Conservation (phyloP, 2,329 filamentous ascomycete genomes). For the Phoma sp. region DNA sequence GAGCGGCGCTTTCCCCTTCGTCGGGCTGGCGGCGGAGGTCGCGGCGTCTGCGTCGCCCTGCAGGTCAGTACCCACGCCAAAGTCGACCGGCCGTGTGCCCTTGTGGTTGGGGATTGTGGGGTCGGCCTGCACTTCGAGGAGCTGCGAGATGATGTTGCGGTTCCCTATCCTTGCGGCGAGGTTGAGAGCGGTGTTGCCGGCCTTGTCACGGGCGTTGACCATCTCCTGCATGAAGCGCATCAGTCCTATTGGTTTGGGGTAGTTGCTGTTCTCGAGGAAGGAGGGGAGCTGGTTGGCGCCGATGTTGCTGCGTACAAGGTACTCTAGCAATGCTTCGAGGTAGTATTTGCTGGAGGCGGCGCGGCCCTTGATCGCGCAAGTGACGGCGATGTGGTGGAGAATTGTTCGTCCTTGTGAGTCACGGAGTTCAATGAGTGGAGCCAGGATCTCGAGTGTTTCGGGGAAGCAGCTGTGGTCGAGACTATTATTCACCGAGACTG, state of each 20-base stretch:
- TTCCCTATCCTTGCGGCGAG: slow-evolving; percentile 93
- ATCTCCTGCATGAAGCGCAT: slow-evolving; percentile 96
- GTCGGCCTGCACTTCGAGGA: slow-evolving; percentile 93
- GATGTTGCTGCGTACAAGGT: slow-evolving; percentile 78
- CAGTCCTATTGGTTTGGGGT: slow-evolving; percentile 75
- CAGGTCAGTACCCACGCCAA: slow-evolving; percentile 80
- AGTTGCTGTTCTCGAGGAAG: slow-evolving; percentile 59
- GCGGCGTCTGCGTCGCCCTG: slow-evolving; percentile 41
- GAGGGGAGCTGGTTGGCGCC: slow-evolving; percentile 39
- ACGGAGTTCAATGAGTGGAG: slow-evolving; percentile 85
- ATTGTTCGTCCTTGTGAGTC: slow-evolving; percentile 91
- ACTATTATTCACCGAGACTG: slow-evolving; percentile 92
- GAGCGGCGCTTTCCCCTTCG: slow-evolving; percentile 46
- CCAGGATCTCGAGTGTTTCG: slow-evolving; percentile 85
- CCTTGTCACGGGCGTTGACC: slow-evolving; percentile 92
- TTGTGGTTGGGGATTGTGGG: slow-evolving; percentile 90
- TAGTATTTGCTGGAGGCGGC: slow-evolving; percentile 94
- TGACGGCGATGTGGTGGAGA: slow-evolving; percentile 93
- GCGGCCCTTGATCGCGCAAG: slow-evolving; percentile 92
- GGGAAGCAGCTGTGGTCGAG: slow-evolving; percentile 90
- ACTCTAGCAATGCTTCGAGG: slow-evolving; percentile 90
- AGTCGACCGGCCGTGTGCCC: slow-evolving; percentile 87
- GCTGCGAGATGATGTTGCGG: slow-evolving; percentile 92
- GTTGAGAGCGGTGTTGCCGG: slow-evolving; percentile 92
- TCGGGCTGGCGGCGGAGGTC: slow-evolving; percentile 49